These are phyloP conservation scores for Trichothecium roseum DNA, from an alignment of 2,329 filamentous ascomycete species.

Conservation along the genomic window DNA sequence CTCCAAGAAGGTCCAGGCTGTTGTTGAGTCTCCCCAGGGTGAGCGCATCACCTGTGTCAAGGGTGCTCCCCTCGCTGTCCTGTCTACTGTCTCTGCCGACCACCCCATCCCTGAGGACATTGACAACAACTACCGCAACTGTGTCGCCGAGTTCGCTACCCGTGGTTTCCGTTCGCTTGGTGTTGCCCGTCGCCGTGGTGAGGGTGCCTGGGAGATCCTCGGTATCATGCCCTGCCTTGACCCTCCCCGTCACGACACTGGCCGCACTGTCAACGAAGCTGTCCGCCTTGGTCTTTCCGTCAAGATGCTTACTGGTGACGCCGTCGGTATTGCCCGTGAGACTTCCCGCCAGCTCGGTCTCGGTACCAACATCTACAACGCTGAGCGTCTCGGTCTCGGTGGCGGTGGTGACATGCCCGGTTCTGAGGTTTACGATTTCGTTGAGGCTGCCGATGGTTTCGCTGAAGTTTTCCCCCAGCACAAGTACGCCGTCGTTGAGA, in stretches of 20 bases:
- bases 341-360: slow-evolving; percentile 86
- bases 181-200: slow-evolving; percentile 80
- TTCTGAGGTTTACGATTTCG: slow-evolving; percentile 90
- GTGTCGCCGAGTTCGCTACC: slow-evolving; percentile 81
- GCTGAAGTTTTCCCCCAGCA: slow-evolving; percentile 92
- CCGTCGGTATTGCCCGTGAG: slow-evolving; percentile 85
- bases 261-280: slow-evolving; percentile 81
- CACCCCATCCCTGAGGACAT: slow-evolving; percentile 67
- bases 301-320: slow-evolving; percentile 95
- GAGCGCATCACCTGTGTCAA: slow-evolving; percentile 85
- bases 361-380: slow-evolving; percentile 88
- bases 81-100: slow-evolving; percentile 81
- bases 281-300: slow-evolving; percentile 80
- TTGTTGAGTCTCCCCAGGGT: slow-evolving; percentile 74
- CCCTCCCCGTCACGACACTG: slow-evolving; percentile 83
- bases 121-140: slow-evolving; percentile 81
- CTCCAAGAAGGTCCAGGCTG: slow-evolving; percentile 81
- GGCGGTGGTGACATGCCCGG: slow-evolving; percentile 88
- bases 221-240: slow-evolving; percentile 94
- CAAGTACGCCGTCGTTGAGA: slow-evolving; percentile 92
- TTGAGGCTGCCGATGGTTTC: slow-evolving; percentile 90
- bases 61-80: slow-evolving; percentile 78
- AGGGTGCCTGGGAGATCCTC: slow-evolving; percentile 79
- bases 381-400: slow-evolving; percentile 82
- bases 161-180: slow-evolving; percentile 91